Conservation (phyloP, 768 basidiomycete genomes). For the Boletus edulis region DNA sequence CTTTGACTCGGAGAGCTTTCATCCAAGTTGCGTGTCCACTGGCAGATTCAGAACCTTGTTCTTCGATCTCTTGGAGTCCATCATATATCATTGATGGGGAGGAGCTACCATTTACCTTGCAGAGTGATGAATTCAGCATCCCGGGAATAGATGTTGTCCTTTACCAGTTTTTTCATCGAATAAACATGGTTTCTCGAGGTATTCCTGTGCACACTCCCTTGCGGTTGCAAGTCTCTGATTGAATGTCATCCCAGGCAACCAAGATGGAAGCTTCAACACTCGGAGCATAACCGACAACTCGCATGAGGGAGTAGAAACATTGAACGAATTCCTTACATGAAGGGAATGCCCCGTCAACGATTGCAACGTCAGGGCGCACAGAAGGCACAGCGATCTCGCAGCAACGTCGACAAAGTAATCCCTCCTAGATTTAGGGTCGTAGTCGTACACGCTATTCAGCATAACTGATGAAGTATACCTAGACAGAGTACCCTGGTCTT, state of each 20-base stretch:
- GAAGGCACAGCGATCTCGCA: neutral
- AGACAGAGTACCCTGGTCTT: neutral
- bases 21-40: neutral
- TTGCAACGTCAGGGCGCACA: neutral
- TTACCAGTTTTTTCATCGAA: neutral
- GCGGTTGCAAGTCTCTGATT: neutral
- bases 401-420: neutral
- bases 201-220: neutral
- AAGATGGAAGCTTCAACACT: neutral
- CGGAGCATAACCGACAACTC: too few relatives aligned
- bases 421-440: neutral
- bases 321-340: neutral
- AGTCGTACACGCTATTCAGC: constrained; percentile 5
- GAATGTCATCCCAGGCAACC: neutral
- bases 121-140: neutral
- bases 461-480: constrained; percentile 3
- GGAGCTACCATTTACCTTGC: neutral
- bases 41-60: neutral
- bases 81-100: neutral
- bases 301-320: too few relatives aligned
- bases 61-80: neutral
- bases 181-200: neutral
- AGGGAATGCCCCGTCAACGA: neutral
- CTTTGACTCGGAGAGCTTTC: neutral
- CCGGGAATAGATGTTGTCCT: neutral